A percentile compares a stretch with the other conserved stretches of the same genome.
Evolutionary conservation across 441 rosid species (phyloP).

Genomic region (Arabidopsis lyrata): DNA sequence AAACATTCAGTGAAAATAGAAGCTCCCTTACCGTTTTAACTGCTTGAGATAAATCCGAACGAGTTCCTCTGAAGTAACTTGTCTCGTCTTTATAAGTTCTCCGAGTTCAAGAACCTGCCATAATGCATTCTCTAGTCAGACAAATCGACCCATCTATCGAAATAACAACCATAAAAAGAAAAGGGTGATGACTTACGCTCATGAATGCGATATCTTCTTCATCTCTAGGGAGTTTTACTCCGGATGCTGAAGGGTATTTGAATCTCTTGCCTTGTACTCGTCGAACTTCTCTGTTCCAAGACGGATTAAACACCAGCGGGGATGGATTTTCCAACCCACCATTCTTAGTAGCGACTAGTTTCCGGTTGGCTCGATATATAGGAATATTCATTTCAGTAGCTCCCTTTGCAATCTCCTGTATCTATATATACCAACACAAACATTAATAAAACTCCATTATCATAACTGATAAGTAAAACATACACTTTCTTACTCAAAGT

Average conservation of each 20-base stretch:
- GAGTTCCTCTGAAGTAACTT: conserved; percentile 77
- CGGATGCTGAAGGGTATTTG: conserved; percentile 52
- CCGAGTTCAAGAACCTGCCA: conserved; percentile 83
- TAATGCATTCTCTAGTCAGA: conserved; percentile 24
- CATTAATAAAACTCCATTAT: background rate
- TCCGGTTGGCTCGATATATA: conserved; percentile 60
- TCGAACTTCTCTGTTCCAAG: conserved; percentile 55
- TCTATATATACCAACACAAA: conserved; percentile 45
- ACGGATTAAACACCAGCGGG: conserved; percentile 67
- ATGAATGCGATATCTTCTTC: conserved; percentile 84
- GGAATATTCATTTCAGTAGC: conserved; percentile 70
- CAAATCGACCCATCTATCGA: conserved; percentile 10
- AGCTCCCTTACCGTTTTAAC: conserved; percentile 64
- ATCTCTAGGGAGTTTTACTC: conserved; percentile 52
- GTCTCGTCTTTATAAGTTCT: conserved; percentile 72
- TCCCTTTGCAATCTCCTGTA: conserved; percentile 64
- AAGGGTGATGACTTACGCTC: conserved; percentile 56
- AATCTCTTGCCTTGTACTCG: conserved; percentile 49
- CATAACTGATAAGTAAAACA: conserved; percentile 8
- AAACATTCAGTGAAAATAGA: conserved; percentile 10
- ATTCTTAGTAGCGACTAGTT: conserved; percentile 66
- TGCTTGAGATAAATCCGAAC: conserved; percentile 63
- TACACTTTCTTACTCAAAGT: background rate
- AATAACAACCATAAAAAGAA: background rate
- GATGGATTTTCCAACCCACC: conserved; percentile 84